A percentile compares a stretch with the other conserved stretches of the same genome.
phyloP scores from a whole-genome alignment of 139 green algal genomes.

The Chlorella sorokiniana region DNA sequence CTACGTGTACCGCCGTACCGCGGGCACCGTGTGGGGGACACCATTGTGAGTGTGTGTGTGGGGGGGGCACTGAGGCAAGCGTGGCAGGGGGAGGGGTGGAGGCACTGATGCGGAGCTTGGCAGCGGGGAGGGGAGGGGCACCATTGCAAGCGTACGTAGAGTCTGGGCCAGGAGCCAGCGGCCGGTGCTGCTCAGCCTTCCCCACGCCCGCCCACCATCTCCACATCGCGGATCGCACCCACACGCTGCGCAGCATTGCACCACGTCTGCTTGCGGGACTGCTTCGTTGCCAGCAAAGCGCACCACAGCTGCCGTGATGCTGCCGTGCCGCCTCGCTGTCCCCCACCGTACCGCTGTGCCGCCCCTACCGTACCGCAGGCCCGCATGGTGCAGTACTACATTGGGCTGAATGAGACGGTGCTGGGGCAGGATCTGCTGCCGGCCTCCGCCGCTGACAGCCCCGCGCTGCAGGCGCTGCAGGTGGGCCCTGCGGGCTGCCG shows the following conservation, averaged over 20 bases:
- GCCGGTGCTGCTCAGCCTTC: no score
- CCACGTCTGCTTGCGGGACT: no score
- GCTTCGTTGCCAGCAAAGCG: no score
- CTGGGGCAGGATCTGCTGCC: background rate
- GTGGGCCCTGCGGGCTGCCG: no score
- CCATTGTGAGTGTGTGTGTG: background rate
- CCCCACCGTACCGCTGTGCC: background rate
- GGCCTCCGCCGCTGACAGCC: background rate
- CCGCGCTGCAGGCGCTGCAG: background rate
- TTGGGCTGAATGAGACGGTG: background rate
- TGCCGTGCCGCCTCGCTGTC: background rate
- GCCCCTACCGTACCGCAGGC: background rate
- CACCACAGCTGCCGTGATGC: background rate
- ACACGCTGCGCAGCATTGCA: no score
- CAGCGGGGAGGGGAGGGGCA: no score
- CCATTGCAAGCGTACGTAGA: no score
- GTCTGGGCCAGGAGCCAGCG: no score
- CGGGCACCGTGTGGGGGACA: background rate
- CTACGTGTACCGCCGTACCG: background rate
- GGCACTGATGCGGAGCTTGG: no score
- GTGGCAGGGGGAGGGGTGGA: background rate
- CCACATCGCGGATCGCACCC: no score
- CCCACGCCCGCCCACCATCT: no score
- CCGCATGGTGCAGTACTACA: conserved; percentile 2
- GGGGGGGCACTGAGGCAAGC: background rate